Evolutionary conservation across 495 filamentous ascomycete species (phyloP).

Genomic region (Evernia prunastri): DNA sequence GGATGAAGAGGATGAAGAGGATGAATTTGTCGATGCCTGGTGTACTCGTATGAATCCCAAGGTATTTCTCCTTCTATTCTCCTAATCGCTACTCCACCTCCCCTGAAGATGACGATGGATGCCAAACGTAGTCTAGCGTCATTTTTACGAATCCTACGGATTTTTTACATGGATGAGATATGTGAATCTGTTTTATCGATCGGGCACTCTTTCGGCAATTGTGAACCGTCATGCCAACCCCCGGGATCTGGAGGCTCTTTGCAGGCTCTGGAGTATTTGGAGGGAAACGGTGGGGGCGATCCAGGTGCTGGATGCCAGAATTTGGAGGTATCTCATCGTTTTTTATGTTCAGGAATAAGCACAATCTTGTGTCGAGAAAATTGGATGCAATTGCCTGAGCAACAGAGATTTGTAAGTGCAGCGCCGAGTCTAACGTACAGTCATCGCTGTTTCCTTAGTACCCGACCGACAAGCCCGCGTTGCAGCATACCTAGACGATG

Average conservation of each 20-base stretch:
- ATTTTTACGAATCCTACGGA: background rate
- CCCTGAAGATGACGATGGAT: background rate
- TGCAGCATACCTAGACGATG: background rate
- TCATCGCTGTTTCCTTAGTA: background rate
- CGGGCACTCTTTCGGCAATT: background rate
- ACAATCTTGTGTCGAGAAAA: background rate
- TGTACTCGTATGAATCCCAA: too few species aligned
- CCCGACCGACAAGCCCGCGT: background rate
- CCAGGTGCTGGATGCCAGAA: background rate
- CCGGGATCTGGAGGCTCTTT: background rate
- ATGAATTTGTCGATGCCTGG: slow-evolving; percentile 1
- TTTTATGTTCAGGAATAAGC: background rate
- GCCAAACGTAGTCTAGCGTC: background rate
- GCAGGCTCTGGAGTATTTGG: background rate
- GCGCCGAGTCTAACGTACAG: background rate
- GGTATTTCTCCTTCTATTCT: background rate
- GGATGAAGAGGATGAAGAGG: too few species aligned
- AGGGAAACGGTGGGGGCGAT: background rate
- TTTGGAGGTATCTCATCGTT: background rate
- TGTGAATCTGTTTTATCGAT: background rate
- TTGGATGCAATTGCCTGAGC: background rate
- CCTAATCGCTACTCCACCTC: too few species aligned
- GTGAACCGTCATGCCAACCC: background rate
- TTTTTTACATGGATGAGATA: background rate
- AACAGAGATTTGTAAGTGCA: background rate